A percentile compares a stretch with the other conserved stretches of the same genome.
Evolutionary conservation across 208 protist species (phyloP).

Genomic region (Crithidia thermophila): DNA sequence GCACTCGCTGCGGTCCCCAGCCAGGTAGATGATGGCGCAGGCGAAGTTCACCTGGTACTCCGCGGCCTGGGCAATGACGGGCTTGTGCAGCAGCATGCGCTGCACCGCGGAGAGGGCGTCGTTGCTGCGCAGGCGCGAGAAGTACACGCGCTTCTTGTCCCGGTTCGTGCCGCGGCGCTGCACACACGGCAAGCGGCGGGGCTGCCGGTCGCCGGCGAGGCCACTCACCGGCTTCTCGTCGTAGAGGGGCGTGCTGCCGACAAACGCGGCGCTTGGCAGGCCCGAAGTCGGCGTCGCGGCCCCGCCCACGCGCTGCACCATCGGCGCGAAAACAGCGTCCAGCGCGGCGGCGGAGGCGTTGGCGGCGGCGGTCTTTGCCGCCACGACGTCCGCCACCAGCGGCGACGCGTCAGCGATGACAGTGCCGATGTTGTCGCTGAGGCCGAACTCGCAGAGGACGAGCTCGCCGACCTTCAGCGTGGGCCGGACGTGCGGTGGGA

Average conservation of each 20-base stretch:
- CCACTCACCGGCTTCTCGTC: slow-evolving; percentile 15
- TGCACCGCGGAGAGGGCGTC: slow-evolving; percentile 56
- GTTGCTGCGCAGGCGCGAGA: slow-evolving; percentile 57
- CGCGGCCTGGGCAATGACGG: slow-evolving; percentile 41
- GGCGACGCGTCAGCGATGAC: slow-evolving; percentile 56
- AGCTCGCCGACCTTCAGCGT: slow-evolving; percentile 63
- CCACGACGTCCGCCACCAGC: slow-evolving; percentile 26
- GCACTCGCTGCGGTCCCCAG: slow-evolving; percentile 30
- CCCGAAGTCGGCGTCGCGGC: not conserved
- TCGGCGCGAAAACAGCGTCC: slow-evolving; percentile 1
- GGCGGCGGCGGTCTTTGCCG: not conserved
- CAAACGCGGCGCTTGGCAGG: not conserved
- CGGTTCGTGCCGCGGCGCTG: slow-evolving; percentile 75
- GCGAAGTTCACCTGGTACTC: slow-evolving; percentile 85
- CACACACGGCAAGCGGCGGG: slow-evolving; percentile 65
- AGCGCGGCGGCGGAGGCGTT: not conserved
- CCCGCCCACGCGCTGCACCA: not conserved
- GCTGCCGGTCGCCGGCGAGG: slow-evolving; percentile 20
- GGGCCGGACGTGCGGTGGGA: slow-evolving; percentile 40
- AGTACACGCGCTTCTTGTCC: slow-evolving; percentile 80
- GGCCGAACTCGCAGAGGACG: slow-evolving; percentile 56
- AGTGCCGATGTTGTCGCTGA: slow-evolving; percentile 55
- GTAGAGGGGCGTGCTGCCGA: slow-evolving; percentile 18
- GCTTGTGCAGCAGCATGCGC: slow-evolving; percentile 32
- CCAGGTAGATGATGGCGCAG: slow-evolving; percentile 52